These are phyloP conservation scores for Haemoproteus tartakovskyi DNA, from an alignment of 169 alveolate species.

Conservation along the genomic window DNA sequence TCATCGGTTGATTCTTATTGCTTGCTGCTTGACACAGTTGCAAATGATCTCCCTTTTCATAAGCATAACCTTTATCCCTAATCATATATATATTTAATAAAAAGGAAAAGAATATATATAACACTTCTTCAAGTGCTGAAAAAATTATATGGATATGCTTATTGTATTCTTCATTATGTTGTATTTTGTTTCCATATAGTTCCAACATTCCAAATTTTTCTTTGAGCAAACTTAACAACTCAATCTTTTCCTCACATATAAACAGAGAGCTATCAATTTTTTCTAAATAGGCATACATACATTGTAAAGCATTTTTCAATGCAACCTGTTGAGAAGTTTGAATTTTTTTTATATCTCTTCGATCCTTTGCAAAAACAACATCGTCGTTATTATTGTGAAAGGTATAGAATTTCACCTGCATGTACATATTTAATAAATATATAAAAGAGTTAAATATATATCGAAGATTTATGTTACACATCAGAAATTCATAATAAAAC, in stretches of 20 bases:
- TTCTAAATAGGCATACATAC: slow-evolving; percentile 23
- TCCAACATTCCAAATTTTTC: slow-evolving; percentile 46
- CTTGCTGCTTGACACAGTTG: too few species aligned
- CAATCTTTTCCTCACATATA: slow-evolving; percentile 53
- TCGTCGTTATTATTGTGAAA: background rate
- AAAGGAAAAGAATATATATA: slow-evolving; percentile 16
- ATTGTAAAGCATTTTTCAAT: slow-evolving; percentile 9
- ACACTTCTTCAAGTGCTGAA: slow-evolving; percentile 22
- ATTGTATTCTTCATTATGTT: background rate
- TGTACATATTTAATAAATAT: slow-evolving; percentile 19
- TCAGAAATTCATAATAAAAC: slow-evolving; percentile 49
- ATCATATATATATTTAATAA: slow-evolving; percentile 62
- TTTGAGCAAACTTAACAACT: slow-evolving; percentile 52
- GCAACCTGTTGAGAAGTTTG: too few species aligned
- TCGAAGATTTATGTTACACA: slow-evolving; percentile 35
- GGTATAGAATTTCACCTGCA: background rate
- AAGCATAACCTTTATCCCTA: slow-evolving; percentile 9
- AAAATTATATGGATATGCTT: background rate
- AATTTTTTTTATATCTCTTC: background rate
- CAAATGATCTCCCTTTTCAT: background rate
- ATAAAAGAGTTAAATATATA: slow-evolving; percentile 32
- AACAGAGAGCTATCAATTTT: slow-evolving; percentile 48
- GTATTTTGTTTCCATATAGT: too few species aligned
- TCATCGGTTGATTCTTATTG: too few species aligned
- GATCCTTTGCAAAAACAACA: too few species aligned